Evolutionary conservation across 495 filamentous ascomycete species (phyloP).

Genomic region (Xylaria telfairii): DNA sequence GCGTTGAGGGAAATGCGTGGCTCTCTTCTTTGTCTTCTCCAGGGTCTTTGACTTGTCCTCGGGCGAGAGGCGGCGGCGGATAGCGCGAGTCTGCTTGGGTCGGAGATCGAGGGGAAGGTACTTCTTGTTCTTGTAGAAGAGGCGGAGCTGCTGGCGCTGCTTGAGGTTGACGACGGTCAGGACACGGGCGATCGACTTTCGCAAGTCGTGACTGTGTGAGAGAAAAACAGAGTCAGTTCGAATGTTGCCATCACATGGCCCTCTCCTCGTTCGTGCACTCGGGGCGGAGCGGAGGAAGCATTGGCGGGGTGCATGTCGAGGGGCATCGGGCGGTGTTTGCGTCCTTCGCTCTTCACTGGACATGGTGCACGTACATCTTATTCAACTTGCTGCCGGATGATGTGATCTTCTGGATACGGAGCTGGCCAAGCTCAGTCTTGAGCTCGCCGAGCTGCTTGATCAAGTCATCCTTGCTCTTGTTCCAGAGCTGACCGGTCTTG

Average conservation of each 20-base stretch:
- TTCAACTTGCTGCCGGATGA: conserved; percentile 91
- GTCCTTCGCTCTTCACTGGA: conserved; percentile 4
- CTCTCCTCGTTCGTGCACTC: not conserved
- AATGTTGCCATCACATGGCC: not conserved
- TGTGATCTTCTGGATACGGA: conserved; percentile 97
- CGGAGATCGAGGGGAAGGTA: conserved; percentile 96
- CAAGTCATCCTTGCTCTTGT: conserved; percentile 98
- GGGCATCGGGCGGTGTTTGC: conserved; percentile 13
- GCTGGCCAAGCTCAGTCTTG: conserved; percentile 90
- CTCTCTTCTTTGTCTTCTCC: conserved; percentile 92
- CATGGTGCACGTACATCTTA: conserved; percentile 79
- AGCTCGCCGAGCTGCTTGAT: conserved; percentile 90
- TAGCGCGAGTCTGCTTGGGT: conserved; percentile 94
- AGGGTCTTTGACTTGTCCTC: conserved; percentile 81
- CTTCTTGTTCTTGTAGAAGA: conserved; percentile 99
- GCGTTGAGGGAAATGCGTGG: conserved; percentile 94
- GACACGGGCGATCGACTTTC: conserved; percentile 98
- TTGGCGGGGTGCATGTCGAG: conserved; percentile 25
- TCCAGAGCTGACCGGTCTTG: conserved; percentile 94
- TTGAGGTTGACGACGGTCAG: conserved; percentile 99
- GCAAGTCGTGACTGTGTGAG: conserved; percentile 84
- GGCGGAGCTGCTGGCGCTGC: conserved; percentile 94
- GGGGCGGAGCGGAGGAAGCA: conserved; percentile 19
- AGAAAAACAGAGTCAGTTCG: conserved; percentile 9
- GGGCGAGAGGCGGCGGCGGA: conserved; percentile 88